Evolutionary conservation across 495 filamentous ascomycete species (phyloP), one percentile per base, ranked within the genome.

Genomic region (Hapsidospora chrysogenum): DNA sequence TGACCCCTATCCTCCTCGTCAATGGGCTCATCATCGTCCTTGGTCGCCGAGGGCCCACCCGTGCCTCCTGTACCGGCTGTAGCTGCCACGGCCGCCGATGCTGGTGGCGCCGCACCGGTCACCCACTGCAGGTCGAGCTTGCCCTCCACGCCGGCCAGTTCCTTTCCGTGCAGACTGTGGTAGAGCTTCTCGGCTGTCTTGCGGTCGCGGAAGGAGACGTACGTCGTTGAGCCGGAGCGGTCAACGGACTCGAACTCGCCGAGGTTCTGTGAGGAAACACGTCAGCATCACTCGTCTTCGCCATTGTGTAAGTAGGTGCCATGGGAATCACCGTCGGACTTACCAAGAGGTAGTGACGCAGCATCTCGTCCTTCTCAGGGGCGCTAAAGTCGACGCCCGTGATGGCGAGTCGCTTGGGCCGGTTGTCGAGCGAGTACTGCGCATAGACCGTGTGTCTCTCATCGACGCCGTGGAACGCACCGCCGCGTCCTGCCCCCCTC

Each of bases 111-210:
- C 16, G 36, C 18, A 38, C 43, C 57, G 33, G 53, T 53, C 26
- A 78, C 63, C 89, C 89, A 97, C 10, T 66, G 49, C 16, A 85
- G 56, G 34, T 89, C 76, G 17, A 92, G 62, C 39, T 79, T 77
- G 28, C 81, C 54, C 5, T 59, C 85, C 17, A 92, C 64, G 11
- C 69, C 68, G 2, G 82, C 74, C 35, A 93, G 78, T 31, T 74
- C 64, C 36, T 46, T 49, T 33, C 69, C 55, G 7, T 57, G 50
- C 25, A 67, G 54, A 27, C 69, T 60, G 52, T 73, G 72, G 60
- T 84, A 75, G 51, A 87, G 80, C 48, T 80, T 80, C 55, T 95
- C 87, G 10, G 86, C 89, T 5, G 79, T 78, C 45, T 78, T 85
- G 28, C 89, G 78, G 45, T 97, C 84, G 43, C 81, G 85, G 53